Percentiles rank a stretch among this genome's conserved stretches.
Evolutionary conservation across 345 rosid species (phyloP).

Genomic region (Gynandropsis gynandra): DNA sequence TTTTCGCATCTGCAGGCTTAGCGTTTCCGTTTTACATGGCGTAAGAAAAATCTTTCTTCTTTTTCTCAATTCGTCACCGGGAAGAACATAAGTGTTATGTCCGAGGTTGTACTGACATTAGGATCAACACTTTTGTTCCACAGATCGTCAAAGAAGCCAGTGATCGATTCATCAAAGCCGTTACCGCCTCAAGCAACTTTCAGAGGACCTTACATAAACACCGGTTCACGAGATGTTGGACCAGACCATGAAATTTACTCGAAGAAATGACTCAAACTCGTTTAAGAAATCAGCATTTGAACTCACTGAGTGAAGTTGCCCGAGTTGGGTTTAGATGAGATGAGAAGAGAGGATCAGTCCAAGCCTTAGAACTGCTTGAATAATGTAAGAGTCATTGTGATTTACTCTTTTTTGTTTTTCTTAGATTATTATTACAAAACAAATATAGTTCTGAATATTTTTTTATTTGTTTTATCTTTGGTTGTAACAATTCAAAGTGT

Average conservation of each 20-base stretch:
- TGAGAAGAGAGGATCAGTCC: too few species aligned
- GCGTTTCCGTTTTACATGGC: conserved; percentile 91
- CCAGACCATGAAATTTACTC: conserved; percentile 66
- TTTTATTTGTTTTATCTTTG: too few species aligned
- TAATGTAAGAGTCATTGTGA: too few species aligned
- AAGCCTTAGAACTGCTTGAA: too few species aligned
- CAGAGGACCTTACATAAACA: conserved; percentile 91
- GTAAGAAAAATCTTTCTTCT: conserved; percentile 32
- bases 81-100: neutral
- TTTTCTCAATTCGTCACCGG: neutral
- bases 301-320: too few species aligned
- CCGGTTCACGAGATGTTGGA: conserved; percentile 87
- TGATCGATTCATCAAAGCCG: conserved; percentile 76
- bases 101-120: neutral
- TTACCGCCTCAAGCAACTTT: conserved; percentile 94
- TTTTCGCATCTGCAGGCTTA: conserved; percentile 76
- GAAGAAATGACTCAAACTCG: conserved; percentile 43
- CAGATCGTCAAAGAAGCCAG: conserved; percentile 65
- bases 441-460: too few species aligned
- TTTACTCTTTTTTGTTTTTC: too few species aligned
- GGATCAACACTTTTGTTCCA: neutral
- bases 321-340: too few species aligned
- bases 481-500: too few species aligned
- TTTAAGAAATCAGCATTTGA: conserved; percentile 7
- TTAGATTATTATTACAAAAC: too few species aligned